phyloP scores from a whole-genome alignment of 306 rosid species.

The Oemleria cerasiformis region DNA sequence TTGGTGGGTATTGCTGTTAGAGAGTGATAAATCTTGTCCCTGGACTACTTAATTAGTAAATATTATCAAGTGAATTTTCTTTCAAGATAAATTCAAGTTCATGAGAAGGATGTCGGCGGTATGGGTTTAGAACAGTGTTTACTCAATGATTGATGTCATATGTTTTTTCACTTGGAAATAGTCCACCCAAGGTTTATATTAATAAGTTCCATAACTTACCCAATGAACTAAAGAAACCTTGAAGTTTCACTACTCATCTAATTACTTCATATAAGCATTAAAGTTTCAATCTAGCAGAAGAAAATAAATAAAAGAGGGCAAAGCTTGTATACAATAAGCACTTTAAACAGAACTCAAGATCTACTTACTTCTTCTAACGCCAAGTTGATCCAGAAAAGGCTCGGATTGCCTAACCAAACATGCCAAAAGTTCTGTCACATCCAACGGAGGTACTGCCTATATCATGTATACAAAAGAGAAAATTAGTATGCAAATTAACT shows the following conservation, averaged over 20 bases:
- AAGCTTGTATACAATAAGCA: background rate
- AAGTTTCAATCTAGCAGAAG: background rate
- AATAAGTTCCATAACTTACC: background rate
- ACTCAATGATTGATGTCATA: background rate
- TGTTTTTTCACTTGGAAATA: background rate
- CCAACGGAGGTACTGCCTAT: constrained; percentile 89
- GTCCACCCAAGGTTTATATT: background rate
- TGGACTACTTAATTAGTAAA: background rate
- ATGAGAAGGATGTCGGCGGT: background rate
- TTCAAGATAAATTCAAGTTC: background rate
- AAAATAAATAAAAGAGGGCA: background rate
- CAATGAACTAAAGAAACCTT: background rate
- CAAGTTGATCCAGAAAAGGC: constrained; percentile 91
- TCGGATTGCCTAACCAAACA: constrained; percentile 84
- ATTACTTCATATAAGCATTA: background rate
- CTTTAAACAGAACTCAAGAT: constrained; percentile 7
- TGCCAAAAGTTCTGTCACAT: constrained; percentile 90
- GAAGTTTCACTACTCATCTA: background rate
- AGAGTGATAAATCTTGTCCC: background rate
- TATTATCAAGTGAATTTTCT: background rate
- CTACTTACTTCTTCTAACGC: constrained; percentile 64
- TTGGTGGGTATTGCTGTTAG: background rate
- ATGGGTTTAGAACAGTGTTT: background rate
- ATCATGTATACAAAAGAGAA: constrained; percentile 23
- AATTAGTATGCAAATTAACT: constrained; percentile 21